Conservation (phyloP, 805 yeast species). For the Wickerhamomyces chaumierensis region DNA sequence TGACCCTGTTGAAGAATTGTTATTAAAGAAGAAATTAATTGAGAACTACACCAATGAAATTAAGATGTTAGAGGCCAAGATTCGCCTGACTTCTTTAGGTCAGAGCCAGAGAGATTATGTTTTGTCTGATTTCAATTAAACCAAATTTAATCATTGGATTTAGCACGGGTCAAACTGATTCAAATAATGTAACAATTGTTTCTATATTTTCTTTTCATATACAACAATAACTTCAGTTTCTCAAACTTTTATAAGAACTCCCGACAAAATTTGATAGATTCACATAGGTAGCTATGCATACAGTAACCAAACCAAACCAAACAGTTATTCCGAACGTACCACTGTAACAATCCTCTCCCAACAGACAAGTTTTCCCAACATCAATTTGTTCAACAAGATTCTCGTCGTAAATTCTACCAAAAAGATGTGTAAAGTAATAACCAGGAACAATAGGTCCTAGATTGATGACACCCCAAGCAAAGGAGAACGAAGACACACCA, state of each 20-base stretch:
- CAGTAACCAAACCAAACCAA: slow-evolving; percentile 16
- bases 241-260: too few relatives aligned
- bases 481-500: slow-evolving; percentile 57
- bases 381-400: slow-evolving; percentile 15
- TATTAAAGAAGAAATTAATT: slow-evolving; percentile 10
- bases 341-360: slow-evolving; percentile 23
- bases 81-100: slow-evolving; percentile 5
- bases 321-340: slow-evolving; percentile 29
- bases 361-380: slow-evolving; percentile 12
- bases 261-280: slow-evolving; percentile 4
- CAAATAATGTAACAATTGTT: too few relatives aligned
- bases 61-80: slow-evolving; percentile 8
- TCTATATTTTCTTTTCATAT: too few relatives aligned
- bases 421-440: slow-evolving; percentile 44
- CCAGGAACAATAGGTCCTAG: slow-evolving; percentile 57
- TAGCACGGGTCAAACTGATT: neutral
- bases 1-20: slow-evolving; percentile 10
- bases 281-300: slow-evolving; percentile 9
- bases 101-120: neutral
- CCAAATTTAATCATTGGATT: too few relatives aligned
- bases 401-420: slow-evolving; percentile 55
- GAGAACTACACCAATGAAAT: slow-evolving; percentile 12
- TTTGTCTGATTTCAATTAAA: neutral
- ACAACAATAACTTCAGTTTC: too few relatives aligned
- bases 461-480: slow-evolving; percentile 65